A percentile compares a stretch with the other conserved stretches of the same genome.
Evolutionary conservation across 2,329 filamentous ascomycete species (phyloP).

Genomic region (Curvularia sp.): DNA sequence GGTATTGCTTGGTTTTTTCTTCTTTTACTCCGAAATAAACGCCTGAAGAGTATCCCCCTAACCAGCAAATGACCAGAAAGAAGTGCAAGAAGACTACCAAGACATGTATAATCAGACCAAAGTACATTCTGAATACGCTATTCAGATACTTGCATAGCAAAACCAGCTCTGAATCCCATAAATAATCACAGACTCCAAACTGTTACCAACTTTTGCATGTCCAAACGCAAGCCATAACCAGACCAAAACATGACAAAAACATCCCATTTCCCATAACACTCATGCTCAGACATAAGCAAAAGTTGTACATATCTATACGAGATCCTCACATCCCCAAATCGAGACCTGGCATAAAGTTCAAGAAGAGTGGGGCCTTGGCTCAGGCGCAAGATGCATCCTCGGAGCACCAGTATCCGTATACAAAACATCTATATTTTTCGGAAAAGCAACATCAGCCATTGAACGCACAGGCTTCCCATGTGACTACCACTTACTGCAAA

Average conservation of each 20-base stretch:
- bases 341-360: neutral
- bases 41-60: neutral
- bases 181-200: neutral
- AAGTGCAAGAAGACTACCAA: neutral
- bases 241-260: neutral
- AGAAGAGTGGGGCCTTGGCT: neutral
- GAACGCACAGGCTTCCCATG: neutral
- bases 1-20: neutral
- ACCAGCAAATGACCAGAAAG: neutral
- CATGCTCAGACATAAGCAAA: neutral
- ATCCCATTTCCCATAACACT: neutral
- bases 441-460: neutral
- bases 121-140: neutral
- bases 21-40: neutral
- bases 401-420: neutral
- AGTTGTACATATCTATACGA: neutral
- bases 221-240: neutral
- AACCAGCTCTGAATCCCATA: neutral
- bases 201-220: neutral
- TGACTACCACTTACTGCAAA: constrained; percentile 15
- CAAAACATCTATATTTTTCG: neutral
- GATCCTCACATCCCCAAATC: neutral
- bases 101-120: neutral
- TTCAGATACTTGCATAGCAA: neutral
- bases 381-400: neutral